These are phyloP conservation scores for Penicillium paneum DNA, from an alignment of 2,329 filamentous ascomycete genomes.

Conservation along the genomic window DNA sequence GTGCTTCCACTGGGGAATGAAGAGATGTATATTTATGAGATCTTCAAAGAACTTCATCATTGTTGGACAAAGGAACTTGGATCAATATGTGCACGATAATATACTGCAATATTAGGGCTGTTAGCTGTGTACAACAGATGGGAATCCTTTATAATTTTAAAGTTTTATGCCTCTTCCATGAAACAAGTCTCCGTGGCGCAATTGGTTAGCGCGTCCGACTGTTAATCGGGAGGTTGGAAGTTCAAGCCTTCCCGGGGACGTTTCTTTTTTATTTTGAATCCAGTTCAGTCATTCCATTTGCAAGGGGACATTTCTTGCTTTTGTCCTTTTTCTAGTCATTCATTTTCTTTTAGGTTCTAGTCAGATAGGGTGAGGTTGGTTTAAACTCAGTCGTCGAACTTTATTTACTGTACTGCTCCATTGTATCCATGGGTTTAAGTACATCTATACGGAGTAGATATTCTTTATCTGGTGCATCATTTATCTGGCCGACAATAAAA, in stretches of 20 bases:
- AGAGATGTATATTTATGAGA: background rate
- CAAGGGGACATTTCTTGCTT: background rate
- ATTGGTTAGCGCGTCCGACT: slow-evolving; percentile 38
- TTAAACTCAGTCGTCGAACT: background rate
- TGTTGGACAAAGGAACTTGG: background rate
- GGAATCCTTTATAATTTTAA: background rate
- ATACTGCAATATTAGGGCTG: background rate
- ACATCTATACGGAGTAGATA: too few species aligned
- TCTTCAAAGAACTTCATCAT: background rate
- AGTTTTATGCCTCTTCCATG: fast-evolving
- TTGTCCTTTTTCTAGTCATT: too few species aligned
- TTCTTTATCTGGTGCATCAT: background rate
- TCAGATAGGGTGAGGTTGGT: background rate
- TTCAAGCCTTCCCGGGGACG: slow-evolving; percentile 43
- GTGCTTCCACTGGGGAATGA: too few species aligned
- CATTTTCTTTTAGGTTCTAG: background rate
- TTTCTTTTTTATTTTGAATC: slow-evolving; percentile 9
- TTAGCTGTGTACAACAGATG: background rate
- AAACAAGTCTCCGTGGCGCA: slow-evolving; percentile 31
- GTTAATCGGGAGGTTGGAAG: slow-evolving; percentile 41
- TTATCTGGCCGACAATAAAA: background rate
- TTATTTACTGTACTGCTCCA: background rate
- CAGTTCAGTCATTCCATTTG: background rate
- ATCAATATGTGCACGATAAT: background rate
- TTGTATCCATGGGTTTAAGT: background rate